phyloP scores from a whole-genome alignment of 345 rosid species.

The Eucalyptus regnans region DNA sequence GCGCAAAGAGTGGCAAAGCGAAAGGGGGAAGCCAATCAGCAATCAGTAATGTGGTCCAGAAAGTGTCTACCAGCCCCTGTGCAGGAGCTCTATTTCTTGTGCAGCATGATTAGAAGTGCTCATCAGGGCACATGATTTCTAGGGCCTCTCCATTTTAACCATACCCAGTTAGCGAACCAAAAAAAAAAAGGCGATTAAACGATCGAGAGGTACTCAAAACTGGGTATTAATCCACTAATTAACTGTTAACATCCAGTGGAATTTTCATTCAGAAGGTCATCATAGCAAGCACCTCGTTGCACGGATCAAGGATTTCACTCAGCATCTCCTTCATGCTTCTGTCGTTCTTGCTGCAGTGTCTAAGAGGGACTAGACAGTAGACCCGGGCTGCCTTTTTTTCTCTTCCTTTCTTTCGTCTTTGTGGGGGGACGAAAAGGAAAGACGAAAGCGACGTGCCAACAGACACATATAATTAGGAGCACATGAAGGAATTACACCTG shows the following conservation, averaged over 20 bases:
- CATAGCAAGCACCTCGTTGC: not conserved
- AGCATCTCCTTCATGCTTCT: not conserved
- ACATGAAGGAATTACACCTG: not conserved
- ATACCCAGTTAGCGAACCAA: not conserved
- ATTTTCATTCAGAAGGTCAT: not conserved
- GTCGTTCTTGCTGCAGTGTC: not conserved
- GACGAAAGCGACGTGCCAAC: conserved; percentile 15
- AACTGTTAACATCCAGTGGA: not conserved
- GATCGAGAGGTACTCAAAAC: not conserved
- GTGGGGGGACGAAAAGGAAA: not conserved
- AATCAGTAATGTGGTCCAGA: not conserved
- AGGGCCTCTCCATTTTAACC: not conserved
- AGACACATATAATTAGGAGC: conserved; percentile 5
- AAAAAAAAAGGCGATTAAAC: not conserved
- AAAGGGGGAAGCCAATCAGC: not conserved
- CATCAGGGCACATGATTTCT: not conserved
- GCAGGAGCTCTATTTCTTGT: not conserved
- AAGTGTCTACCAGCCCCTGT: not conserved
- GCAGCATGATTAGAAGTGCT: not conserved
- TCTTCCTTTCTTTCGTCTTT: not conserved
- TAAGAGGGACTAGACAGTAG: not conserved
- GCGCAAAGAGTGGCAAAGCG: not conserved
- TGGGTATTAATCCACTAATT: not conserved
- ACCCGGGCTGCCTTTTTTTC: not conserved
- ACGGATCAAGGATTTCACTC: not conserved